Evolutionary conservation across 495 filamentous ascomycete species (phyloP), one percentile per base, ranked within the genome.

Genomic region (Penicillium paradoxum): DNA sequence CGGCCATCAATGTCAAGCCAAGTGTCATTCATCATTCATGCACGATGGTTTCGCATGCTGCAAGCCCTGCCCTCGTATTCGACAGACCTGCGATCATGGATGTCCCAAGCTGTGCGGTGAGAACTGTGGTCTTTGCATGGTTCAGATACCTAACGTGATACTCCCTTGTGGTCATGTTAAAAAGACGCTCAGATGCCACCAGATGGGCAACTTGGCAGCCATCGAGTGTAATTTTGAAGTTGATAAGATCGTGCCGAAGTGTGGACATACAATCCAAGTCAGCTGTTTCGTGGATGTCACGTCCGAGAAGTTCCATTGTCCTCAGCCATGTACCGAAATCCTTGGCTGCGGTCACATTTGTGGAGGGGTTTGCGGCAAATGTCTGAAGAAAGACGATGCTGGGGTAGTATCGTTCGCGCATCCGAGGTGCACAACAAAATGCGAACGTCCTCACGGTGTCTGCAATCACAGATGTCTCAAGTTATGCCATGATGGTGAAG

Each of bases 31-130:
- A 10, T n/a, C 45, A 8, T 11, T 55, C 8, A 47, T 58, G 24
- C 56, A 58, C 18, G 40, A 54, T 9, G 33, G 39, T 0, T 53
- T 55, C 24, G 40, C 29, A 13, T 58, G 45, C 10, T 13, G 34
- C 1, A 53, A 58, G 41, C 56, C 56, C 47, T 58, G 56, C 34
- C 30, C 17, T 13, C 51, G 56, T n/a, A 29, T 48, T 9, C 56
- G 46, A 54, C 7, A 10, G 13, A 53, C 38, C 17, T 58, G 40
- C 33, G 5, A 49, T 0, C 51, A 58, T 13, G 33, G 17, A 32
- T 55, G 53, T 27, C 53, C 53, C 3, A 55, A 51, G 40, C 21
- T 55, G n/a, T 55, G 36, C 24, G 44, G 52, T 43, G 38, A 49
- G 22, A 11, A 49, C 4, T 55, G 43, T 53, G 42, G 55, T 8